phyloP scores from a whole-genome alignment of 2,329 filamentous ascomycete species.

The Botrytis medusae region DNA sequence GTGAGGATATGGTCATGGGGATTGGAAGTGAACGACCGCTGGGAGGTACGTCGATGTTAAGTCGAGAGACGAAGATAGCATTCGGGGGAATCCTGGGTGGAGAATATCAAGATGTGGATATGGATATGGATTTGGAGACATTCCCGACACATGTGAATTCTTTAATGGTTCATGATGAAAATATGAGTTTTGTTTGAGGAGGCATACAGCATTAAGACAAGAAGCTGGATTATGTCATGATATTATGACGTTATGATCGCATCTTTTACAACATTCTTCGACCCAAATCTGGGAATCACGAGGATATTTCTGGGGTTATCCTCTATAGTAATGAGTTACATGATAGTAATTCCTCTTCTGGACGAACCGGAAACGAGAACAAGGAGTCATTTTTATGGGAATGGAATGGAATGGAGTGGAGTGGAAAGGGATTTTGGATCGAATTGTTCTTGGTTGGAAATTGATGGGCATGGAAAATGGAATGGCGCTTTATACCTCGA shows the following conservation, averaged over 20 bases:
- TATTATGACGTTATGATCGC: background rate
- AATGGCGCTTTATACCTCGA: background rate
- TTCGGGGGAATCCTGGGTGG: slow-evolving; percentile 2
- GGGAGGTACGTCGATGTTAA: slow-evolving; percentile 13
- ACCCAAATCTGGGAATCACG: background rate
- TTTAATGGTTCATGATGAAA: background rate
- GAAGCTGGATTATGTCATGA: background rate
- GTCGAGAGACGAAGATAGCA: slow-evolving; percentile 6
- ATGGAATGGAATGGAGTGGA: background rate
- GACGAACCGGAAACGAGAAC: background rate
- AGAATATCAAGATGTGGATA: background rate
- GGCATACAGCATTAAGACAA: background rate
- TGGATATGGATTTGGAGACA: background rate
- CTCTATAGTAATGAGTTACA: background rate
- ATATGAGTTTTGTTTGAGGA: background rate
- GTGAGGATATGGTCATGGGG: background rate
- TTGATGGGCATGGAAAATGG: background rate
- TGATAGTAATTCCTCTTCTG: background rate
- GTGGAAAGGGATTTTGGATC: background rate
- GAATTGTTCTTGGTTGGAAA: background rate
- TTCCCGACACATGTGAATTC: background rate
- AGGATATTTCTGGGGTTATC: background rate
- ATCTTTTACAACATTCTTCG: background rate
- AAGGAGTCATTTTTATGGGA: background rate
- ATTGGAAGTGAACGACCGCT: background rate